Percentiles rank a stretch among this genome's conserved stretches.
Evolutionary conservation across 257 asterid genomes (phyloP).

Genomic region (Craterostigma plantagineum): DNA sequence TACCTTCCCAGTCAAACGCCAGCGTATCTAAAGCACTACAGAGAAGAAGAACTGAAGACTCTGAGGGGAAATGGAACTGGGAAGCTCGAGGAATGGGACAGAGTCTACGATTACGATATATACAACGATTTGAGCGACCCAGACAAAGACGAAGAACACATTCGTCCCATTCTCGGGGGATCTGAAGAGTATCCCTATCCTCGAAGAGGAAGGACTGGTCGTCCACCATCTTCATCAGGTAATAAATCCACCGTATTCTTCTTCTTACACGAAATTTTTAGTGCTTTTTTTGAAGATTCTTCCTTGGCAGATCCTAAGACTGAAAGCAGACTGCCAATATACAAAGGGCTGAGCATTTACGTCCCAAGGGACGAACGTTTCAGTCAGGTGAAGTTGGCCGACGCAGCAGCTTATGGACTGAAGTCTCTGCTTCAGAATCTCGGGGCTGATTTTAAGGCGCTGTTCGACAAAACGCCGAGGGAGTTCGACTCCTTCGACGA

Average conservation of each 20-base stretch:
- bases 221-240: constrained; percentile 43
- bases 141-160: constrained; percentile 32
- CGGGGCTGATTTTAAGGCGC: constrained; percentile 42
- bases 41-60: constrained; percentile 44
- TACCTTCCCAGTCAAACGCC: constrained; percentile 70
- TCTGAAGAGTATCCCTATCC: constrained; percentile 54
- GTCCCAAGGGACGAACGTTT: constrained; percentile 75
- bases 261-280: too few relatives aligned
- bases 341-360: constrained; percentile 39
- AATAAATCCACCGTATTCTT: too few relatives aligned
- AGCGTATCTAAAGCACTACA: constrained; percentile 25
- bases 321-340: constrained; percentile 50
- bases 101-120: constrained; percentile 51
- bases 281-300: too few relatives aligned
- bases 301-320: constrained; percentile 30
- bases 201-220: constrained; percentile 65
- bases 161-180: constrained; percentile 54
- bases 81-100: constrained; percentile 52
- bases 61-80: constrained; percentile 59
- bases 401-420: constrained; percentile 47
- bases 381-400: constrained; percentile 60
- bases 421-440: constrained; percentile 49
- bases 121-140: constrained; percentile 74
- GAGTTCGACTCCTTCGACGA: constrained; percentile 71
- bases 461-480: constrained; percentile 33